Conservation (phyloP, 192 early-diverging fungal species). For the Pecoramyces ruminantium region DNA sequence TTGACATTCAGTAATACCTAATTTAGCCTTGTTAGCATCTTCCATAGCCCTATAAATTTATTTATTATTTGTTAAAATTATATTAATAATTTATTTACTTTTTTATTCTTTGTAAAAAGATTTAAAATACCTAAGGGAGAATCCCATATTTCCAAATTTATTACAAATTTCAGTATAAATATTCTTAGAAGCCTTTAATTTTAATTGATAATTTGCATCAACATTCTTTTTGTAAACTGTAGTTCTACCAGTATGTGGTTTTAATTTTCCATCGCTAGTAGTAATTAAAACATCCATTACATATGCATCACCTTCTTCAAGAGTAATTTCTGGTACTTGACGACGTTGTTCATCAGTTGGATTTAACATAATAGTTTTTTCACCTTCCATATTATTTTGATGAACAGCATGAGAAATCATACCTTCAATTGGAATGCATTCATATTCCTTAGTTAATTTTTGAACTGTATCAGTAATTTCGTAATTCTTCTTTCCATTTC, state of each 20-base stretch:
- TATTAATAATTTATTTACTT: no score
- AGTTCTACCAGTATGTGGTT: conserved; percentile 53
- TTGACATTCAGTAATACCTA: conserved; percentile 80
- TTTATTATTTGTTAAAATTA: no score
- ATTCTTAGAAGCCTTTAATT: conserved; percentile 67
- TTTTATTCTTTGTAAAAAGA: no score
- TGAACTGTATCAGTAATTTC: conserved; percentile 64
- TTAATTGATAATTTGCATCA: conserved; percentile 58
- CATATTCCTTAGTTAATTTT: conserved; percentile 65
- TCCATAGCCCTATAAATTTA: conserved; percentile 8
- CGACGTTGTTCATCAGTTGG: conserved; percentile 58
- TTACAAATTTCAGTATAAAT: conserved; percentile 56
- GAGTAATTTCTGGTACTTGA: conserved; percentile 38
- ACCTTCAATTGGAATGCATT: conserved; percentile 73
- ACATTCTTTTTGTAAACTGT: conserved; percentile 80
- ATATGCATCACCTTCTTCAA: conserved; percentile 79
- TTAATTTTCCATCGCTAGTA: conserved; percentile 66
- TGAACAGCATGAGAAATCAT: conserved; percentile 78
- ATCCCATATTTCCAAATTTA: conserved; percentile 73
- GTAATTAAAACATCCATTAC: conserved; percentile 76
- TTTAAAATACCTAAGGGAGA: conserved; percentile 60
- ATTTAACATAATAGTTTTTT: conserved; percentile 85
- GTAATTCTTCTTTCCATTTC: conserved; percentile 56
- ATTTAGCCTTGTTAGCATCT: conserved; percentile 79
- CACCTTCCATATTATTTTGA: conserved; percentile 76